Evolutionary conservation across 441 rosid species (phyloP).

Genomic region (Populus hybrid): DNA sequence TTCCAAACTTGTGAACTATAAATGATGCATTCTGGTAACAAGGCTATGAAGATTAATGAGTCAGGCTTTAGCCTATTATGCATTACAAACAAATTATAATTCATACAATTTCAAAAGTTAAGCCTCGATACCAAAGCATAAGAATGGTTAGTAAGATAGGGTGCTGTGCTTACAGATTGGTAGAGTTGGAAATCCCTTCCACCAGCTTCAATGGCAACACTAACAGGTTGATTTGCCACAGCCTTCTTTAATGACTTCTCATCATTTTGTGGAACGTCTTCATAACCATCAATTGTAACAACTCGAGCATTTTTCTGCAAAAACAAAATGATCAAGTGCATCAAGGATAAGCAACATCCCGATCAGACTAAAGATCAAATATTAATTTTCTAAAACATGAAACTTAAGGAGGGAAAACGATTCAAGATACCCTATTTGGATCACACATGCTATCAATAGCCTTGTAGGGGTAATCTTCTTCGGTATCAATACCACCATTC

Average conservation of each 20-base stretch:
- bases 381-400: background rate
- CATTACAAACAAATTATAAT: background rate
- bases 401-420: background rate
- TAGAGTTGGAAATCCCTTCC: conserved; percentile 81
- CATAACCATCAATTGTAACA: conserved; percentile 69
- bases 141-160: background rate
- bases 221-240: conserved; percentile 72
- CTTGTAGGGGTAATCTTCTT: too few species aligned
- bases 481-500: too few species aligned
- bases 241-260: conserved; percentile 74
- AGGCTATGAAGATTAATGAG: background rate
- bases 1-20: background rate
- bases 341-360: background rate
- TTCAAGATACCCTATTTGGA: conserved; percentile 42
- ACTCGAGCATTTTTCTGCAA: conserved; percentile 72
- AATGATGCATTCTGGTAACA: background rate
- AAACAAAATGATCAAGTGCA: conserved; percentile 5
- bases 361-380: background rate
- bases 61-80: background rate
- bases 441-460: conserved; percentile 51
- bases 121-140: background rate
- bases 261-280: conserved; percentile 65
- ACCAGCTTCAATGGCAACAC: conserved; percentile 90
- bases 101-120: background rate
- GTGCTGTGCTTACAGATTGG: conserved; percentile 39